Evolutionary conservation across 2,329 filamentous ascomycete genomes (phyloP), one percentile per base, ranked within the genome.

Genomic region (Colletotrichum cereale): DNA sequence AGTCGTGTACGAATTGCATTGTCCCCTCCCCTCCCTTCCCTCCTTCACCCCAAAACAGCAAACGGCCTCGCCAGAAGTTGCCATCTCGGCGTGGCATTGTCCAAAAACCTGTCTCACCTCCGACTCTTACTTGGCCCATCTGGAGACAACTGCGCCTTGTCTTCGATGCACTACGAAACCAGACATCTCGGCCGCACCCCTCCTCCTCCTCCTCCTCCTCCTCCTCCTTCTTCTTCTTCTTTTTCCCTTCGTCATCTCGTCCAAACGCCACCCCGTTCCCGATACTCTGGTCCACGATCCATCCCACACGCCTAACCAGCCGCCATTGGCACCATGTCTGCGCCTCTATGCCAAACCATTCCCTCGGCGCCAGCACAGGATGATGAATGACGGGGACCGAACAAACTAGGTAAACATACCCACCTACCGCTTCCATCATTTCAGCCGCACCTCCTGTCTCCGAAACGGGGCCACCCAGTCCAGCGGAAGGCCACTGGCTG

Each of bases 311-410:
- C 62, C 66, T 61, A 55, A 34, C 18, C 50, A 24, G 52, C 34
- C 52, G 52, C 34, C 52, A 56, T 64, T 50, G 40, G 42, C 52
- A 65, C 53, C 53, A 56, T 56, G 50, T 36, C 53, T n/a, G 44
- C 55, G 44, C 60, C 55, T 56, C 44, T 40, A 48, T 60, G 55
- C 47, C 67, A 66, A 70, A 70, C 67, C 67, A 61, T 29, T 47
- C 53, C 67, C 53, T 44, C 62, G 67, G 67, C 52, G 67, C 67
- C 61, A 65, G 40, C 24, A 18, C 24, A 61, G 16, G n/a, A 40
- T 21, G 47, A 68, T 44, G 16, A 18, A 40, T 21, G 47, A 68
- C 52, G 34, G 52, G 29, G 5, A 36, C n/a, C 53, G 34, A 56
- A 38, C 40, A 44, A 36, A n/a, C n/a, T n/a, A n/a, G n/a, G n/a